Evolutionary conservation across 108 stramenopile genomes (phyloP), one percentile per base, ranked within the genome.

Genomic region (Cyclostephanos tholiformis): DNA sequence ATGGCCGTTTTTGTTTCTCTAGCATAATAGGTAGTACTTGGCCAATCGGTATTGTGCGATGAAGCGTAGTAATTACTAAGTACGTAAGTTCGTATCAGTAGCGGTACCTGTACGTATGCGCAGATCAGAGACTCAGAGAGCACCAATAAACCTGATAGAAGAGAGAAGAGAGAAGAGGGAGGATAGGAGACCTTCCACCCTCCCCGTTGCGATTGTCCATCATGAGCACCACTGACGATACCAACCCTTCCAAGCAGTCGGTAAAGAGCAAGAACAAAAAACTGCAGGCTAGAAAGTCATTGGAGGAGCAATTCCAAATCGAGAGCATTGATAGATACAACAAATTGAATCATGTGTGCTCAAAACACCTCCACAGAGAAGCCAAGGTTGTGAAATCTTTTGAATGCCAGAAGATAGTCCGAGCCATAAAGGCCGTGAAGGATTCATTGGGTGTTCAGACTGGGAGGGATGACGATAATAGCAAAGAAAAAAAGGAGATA

Each of bases 301-400:
- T 36, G 25, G 82, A 73, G 52, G 76, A 82, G 60, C 82, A 57
- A 29, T 66, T 67, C 17, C 60, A 49, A 51, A 51, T 58, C 29
- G 82, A 83, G 64, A 52, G 67, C 35, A 26, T 65, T 25, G 88
- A 89, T 23, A 83, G 88, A 41, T 89, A 85, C 72, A 65, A 79
- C 56, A 84, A 76, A 36, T 53, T 89, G 55, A 27, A 84, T 6
- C 82, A 87, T 51, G 55, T 41, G 1, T 84, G 82, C 62, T 63
- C 71, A 0, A 90, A 90, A 60, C 71, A 75, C 44, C 46, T 90
- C 32, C 77, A 74, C 39, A 90, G 78, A 74, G 78, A 86, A 63
- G 87, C 79, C 51, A 90, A 90, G 73, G 70, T 79, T 19, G 85
- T 86, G 30, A 86, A 80, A 63, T 80, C 87, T 20, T 87, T 90